Percentiles rank a stretch among this genome's conserved stretches.
Evolutionary conservation across 805 yeast species (phyloP).

Genomic region (Wickerhamiella australiensis): DNA sequence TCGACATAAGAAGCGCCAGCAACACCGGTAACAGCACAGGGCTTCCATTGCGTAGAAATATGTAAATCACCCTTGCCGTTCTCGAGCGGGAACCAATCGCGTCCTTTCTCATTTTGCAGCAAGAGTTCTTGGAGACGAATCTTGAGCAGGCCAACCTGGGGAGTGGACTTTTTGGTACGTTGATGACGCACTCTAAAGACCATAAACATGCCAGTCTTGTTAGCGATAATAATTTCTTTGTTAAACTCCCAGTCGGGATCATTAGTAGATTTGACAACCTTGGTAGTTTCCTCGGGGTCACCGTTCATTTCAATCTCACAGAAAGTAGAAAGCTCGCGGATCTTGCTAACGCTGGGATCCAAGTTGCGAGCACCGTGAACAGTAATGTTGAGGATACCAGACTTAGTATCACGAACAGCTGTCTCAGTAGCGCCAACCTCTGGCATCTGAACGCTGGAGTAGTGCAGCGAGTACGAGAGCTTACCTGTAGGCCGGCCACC

Average conservation of each 20-base stretch:
- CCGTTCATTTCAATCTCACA: constrained; percentile 62
- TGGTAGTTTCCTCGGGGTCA: constrained; percentile 46
- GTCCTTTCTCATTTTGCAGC: constrained; percentile 66
- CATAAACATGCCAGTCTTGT: constrained; percentile 59
- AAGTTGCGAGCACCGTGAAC: constrained; percentile 49
- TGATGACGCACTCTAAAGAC: constrained; percentile 55
- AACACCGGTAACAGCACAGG: constrained; percentile 59
- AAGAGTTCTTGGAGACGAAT: constrained; percentile 47
- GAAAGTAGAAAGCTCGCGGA: constrained; percentile 47
- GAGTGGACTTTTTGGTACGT: constrained; percentile 42
- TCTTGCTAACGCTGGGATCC: constrained; percentile 31
- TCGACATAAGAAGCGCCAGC: constrained; percentile 76
- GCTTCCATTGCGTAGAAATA: constrained; percentile 68
- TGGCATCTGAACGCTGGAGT: constrained; percentile 56
- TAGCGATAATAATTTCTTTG: constrained; percentile 56
- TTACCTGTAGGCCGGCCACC: constrained; percentile 78
- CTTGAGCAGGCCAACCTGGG: constrained; percentile 44
- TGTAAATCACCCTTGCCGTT: constrained; percentile 59
- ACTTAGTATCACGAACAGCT: constrained; percentile 80
- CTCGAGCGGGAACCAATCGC: constrained; percentile 61
- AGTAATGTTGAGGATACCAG: constrained; percentile 74
- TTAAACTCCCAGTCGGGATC: constrained; percentile 55
- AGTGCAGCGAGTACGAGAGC: constrained; percentile 55
- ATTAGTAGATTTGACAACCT: constrained; percentile 46
- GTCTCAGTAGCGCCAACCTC: constrained; percentile 52